phyloP scores from a whole-genome alignment of 2,329 filamentous ascomycete species.

The Simplicillium aogashimaense region DNA sequence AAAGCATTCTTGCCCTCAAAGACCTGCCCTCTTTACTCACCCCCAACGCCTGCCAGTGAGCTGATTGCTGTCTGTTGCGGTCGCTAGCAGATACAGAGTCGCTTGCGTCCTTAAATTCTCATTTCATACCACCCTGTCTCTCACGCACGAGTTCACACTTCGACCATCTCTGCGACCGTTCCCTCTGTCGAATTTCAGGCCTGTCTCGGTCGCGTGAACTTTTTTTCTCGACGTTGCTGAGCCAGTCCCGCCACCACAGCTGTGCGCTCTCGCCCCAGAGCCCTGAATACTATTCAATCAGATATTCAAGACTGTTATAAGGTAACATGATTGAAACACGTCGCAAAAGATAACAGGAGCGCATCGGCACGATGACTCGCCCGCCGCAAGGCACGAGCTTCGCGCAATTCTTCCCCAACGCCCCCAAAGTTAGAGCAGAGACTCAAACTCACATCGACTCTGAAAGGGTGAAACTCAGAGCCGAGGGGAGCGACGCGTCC shows the following conservation, averaged over 20 bases:
- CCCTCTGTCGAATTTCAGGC: constrained; percentile 1
- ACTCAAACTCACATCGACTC: constrained; percentile 2
- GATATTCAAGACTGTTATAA: constrained; percentile 16
- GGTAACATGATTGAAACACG: constrained; percentile 48
- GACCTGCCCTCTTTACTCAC: no score
- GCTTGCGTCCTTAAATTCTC: neutral
- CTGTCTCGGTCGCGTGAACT: constrained; percentile 29
- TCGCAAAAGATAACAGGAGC: constrained; percentile 40
- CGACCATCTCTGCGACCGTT: no score
- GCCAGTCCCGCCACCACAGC: constrained; percentile 5
- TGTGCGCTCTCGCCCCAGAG: constrained; percentile 6
- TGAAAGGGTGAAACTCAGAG: constrained; percentile 17
- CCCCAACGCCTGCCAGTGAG: no score
- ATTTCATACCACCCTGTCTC: no score
- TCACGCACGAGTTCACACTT: no score
- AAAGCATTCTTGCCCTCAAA: no score
- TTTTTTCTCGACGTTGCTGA: constrained; percentile 14
- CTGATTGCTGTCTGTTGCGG: constrained; percentile 1
- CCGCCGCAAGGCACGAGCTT: constrained; percentile 64
- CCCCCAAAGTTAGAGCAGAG: constrained; percentile 52
- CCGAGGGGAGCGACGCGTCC: constrained; percentile 9
- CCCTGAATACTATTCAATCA: constrained; percentile 11
- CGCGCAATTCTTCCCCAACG: constrained; percentile 78
- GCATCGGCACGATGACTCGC: constrained; percentile 63
- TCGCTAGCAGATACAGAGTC: constrained; percentile 6